A percentile compares a stretch with the other conserved stretches of the same genome.
phyloP scores from a whole-genome alignment of 306 rosid genomes.

The Cyclanthera cordifolia region DNA sequence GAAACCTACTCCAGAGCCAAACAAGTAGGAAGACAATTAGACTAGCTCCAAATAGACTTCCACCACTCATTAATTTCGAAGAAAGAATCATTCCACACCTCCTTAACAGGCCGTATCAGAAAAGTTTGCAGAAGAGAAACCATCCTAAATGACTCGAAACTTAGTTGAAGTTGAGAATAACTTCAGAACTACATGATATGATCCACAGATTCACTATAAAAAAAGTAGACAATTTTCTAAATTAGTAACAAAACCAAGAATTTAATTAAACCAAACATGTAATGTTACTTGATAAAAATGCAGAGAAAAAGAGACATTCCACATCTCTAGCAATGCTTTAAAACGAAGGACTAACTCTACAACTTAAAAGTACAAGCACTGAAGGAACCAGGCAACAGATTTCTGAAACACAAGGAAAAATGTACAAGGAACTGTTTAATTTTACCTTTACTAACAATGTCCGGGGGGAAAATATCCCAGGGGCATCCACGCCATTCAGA shows the following conservation, averaged over 20 bases:
- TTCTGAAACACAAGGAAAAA: not conserved
- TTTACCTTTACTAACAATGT: slow-evolving; percentile 73
- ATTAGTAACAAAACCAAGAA: not conserved
- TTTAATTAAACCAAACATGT: not conserved
- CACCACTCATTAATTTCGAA: not conserved
- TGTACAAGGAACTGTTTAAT: not conserved
- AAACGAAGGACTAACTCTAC: slow-evolving; percentile 4
- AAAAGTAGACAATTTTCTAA: not conserved
- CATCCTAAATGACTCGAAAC: not conserved
- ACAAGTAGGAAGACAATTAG: not conserved
- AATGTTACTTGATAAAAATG: not conserved
- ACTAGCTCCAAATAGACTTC: not conserved
- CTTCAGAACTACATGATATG: not conserved
- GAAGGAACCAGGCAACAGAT: not conserved
- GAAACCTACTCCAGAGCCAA: not conserved
- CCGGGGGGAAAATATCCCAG: slow-evolving; percentile 47
- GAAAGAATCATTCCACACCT: not conserved
- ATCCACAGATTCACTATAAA: not conserved
- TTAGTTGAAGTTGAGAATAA: not conserved
- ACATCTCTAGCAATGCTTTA: not conserved
- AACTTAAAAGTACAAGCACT: not conserved
- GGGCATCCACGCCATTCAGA: slow-evolving; percentile 86
- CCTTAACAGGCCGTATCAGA: not conserved
- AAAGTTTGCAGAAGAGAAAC: not conserved
- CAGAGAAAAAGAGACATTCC: not conserved